These are phyloP conservation scores for Hemileccinum rubropunctum DNA, from an alignment of 768 basidiomycete species.

Conservation along the genomic window DNA sequence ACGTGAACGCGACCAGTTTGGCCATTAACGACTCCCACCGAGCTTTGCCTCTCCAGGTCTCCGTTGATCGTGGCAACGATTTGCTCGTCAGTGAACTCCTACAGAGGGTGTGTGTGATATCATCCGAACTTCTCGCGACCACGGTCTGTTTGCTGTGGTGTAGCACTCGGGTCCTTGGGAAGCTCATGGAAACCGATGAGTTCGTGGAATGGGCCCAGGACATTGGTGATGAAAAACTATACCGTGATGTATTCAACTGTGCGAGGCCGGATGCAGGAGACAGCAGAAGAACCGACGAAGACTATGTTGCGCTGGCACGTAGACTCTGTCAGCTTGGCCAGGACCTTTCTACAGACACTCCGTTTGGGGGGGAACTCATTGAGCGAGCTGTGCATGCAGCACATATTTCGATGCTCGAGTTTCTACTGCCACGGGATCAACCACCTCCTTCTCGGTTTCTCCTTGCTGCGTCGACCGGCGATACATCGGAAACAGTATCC, in stretches of 20 bases:
- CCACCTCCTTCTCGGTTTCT: neutral
- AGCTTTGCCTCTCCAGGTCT: neutral
- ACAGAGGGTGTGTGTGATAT: neutral
- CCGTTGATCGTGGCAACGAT: neutral
- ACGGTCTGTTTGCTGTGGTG: slow-evolving; percentile 4
- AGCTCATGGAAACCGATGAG: neutral
- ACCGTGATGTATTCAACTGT: neutral
- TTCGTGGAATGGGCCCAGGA: neutral
- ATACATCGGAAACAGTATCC: neutral
- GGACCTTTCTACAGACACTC: neutral
- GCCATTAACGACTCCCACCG: neutral
- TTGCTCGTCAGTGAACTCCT: neutral
- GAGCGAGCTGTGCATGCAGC: neutral
- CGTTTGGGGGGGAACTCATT: neutral
- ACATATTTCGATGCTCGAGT: slow-evolving; percentile 1
- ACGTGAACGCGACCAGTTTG: neutral
- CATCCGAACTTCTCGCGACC: neutral
- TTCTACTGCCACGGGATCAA: neutral
- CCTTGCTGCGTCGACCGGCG: neutral
- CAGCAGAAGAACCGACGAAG: neutral
- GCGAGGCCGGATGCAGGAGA: neutral
- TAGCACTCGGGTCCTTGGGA: neutral
- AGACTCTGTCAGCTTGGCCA: neutral
- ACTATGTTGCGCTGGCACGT: neutral
- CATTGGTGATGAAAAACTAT: neutral